Conservation (phyloP, 768 basidiomycete species). For the Tulasnella sp. region DNA sequence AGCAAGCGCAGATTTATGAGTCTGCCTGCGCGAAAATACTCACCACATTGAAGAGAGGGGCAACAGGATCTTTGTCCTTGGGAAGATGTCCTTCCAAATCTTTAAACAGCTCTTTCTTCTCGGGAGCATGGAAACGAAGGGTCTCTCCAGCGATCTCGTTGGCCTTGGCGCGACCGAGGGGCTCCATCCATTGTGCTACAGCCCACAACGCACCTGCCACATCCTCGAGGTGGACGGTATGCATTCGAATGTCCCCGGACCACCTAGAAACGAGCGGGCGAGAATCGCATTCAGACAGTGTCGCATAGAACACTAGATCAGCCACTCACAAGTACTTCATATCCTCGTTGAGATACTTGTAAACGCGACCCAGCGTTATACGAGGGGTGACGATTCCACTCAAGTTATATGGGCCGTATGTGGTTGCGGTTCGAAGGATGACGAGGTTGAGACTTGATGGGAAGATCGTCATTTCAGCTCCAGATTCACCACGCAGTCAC, state of each 20-base stretch:
- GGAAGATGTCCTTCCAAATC: slow-evolving; percentile 60
- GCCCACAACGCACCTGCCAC: slow-evolving; percentile 75
- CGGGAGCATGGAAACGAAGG: slow-evolving; percentile 59
- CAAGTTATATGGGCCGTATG: slow-evolving; percentile 77
- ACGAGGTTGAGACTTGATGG: slow-evolving; percentile 15
- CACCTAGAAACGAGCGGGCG: slow-evolving; percentile 46
- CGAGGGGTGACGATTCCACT: slow-evolving; percentile 67
- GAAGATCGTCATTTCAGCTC: too few relatives aligned
- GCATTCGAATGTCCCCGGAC: slow-evolving; percentile 50
- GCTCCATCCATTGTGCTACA: slow-evolving; percentile 68
- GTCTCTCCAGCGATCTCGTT: slow-evolving; percentile 61
- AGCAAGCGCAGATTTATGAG: background rate
- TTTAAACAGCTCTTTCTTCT: slow-evolving; percentile 57
- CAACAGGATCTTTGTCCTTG: slow-evolving; percentile 55
- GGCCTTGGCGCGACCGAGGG: slow-evolving; percentile 60
- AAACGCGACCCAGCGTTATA: slow-evolving; percentile 72
- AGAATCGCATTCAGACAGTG: background rate
- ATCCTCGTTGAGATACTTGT: slow-evolving; percentile 75
- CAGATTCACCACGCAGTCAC: too few relatives aligned
- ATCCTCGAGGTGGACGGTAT: slow-evolving; percentile 76
- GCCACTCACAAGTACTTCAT: slow-evolving; percentile 73
- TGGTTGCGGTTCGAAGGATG: slow-evolving; percentile 64
- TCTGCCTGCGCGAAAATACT: slow-evolving; percentile 29
- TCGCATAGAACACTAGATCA: slow-evolving; percentile 13
- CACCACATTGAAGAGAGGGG: slow-evolving; percentile 81